Evolutionary conservation across 2,329 filamentous ascomycete species (phyloP), one percentile per base, ranked within the genome.

Genomic region (Arthrocladium fulminans): DNA sequence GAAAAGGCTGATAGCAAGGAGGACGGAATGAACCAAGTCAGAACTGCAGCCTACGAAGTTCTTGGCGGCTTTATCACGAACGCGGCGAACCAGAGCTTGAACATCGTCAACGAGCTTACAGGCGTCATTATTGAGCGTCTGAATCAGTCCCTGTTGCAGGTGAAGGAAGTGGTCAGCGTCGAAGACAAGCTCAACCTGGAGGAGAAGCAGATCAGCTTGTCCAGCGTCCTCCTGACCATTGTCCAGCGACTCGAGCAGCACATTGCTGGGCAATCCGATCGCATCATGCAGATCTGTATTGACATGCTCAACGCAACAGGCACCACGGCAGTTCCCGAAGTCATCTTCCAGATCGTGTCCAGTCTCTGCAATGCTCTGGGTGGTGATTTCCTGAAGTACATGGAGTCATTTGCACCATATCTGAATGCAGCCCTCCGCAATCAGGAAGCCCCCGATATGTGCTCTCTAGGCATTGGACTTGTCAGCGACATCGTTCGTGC

Each of bases 401-500:
- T 98, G 90, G 88, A 95, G 35, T 80, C 87, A 1, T 98, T 98
- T 68, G 76, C 82, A 38, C 88, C 88, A 8, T 96, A 88, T 79
- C 74, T 98, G 43, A 92, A 92, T 76, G 94, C 88, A 59, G 92
- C 92, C 23, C 81, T 98, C 24, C 84, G 83, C 62, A 97, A 97
- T 74, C 88, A 95, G 64, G 90, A 98, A 56, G 92, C 96, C 71
- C 86, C 89, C 29, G 85, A 82, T 66, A 78, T 97, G 53, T 97
- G 92, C 75, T 84, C 90, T 39, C 94, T 97, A 83, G 90, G 92
- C 60, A 96, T 98, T 66, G 92, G 92, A 59, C 79, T 98, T 49
- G 90, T 97, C 58, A 94, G 90, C 66, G 92, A 98, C 64, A 92
- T 98, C 60, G 90, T 88, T 45, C 84, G 92, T 60, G 92, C 90